A percentile compares a stretch with the other conserved stretches of the same genome.
Conservation (phyloP, 768 basidiomycete genomes). For the Leccinum fibrillosum region DNA sequence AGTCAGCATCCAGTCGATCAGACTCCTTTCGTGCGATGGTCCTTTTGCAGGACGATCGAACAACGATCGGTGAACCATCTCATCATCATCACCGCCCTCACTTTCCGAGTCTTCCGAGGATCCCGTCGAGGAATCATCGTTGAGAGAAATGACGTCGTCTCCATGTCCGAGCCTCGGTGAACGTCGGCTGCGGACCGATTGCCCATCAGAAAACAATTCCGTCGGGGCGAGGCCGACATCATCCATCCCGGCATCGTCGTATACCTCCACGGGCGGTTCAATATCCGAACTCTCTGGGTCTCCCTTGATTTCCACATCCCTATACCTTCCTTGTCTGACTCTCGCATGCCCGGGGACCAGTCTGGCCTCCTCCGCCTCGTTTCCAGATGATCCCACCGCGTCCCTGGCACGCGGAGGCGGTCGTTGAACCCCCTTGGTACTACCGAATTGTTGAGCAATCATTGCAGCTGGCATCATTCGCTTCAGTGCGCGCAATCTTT, state of each 20-base stretch:
- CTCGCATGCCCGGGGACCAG: constrained; percentile 53
- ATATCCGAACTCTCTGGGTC: constrained; percentile 61
- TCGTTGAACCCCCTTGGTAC: constrained; percentile 9
- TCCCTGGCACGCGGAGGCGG: constrained; percentile 8
- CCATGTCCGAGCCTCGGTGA: neutral
- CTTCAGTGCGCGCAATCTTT: constrained; percentile 36
- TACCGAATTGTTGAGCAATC: constrained; percentile 35
- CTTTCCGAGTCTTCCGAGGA: constrained; percentile 16
- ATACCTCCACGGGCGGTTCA: constrained; percentile 7
- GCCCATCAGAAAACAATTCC: constrained; percentile 11
- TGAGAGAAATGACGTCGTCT: constrained; percentile 24
- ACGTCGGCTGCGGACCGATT: constrained; percentile 16
- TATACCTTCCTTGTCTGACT: constrained; percentile 35
- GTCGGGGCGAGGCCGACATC: neutral
- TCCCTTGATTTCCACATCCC: constrained; percentile 47
- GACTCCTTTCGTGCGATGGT: constrained; percentile 37
- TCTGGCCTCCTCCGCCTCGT: constrained; percentile 37
- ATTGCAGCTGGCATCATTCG: constrained; percentile 57
- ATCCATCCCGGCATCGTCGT: neutral
- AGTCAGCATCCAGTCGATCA: constrained; percentile 71
- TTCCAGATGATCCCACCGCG: constrained; percentile 17
- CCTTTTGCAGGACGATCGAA: constrained; percentile 20
- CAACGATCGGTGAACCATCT: constrained; percentile 35
- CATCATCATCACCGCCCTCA: constrained; percentile 26
- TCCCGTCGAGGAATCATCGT: constrained; percentile 9